Evolutionary conservation across 2,329 filamentous ascomycete species (phyloP).

Genomic region (Lecanoromycetidae sp.): DNA sequence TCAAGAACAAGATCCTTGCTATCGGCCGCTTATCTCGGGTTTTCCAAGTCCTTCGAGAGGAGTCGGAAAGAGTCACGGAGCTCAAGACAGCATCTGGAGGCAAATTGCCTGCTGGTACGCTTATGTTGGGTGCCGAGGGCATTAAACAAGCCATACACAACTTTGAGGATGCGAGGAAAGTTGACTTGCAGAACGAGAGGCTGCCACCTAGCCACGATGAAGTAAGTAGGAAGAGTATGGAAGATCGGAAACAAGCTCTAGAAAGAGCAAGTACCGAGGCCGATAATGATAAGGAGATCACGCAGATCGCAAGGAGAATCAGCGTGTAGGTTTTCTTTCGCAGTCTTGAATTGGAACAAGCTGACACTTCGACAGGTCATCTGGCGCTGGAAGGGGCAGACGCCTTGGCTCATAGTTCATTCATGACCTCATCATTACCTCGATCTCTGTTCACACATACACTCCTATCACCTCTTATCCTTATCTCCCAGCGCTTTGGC

Average conservation of each 20-base stretch:
- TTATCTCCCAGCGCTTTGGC: background rate
- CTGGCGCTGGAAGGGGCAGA: slow-evolving; percentile 25
- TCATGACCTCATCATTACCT: background rate
- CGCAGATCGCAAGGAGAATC: slow-evolving; percentile 76
- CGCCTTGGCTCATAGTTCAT: slow-evolving; percentile 1
- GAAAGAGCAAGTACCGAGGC: slow-evolving; percentile 79
- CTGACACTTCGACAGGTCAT: slow-evolving; percentile 27
- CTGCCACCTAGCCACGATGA: slow-evolving; percentile 88
- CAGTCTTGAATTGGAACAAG: too few relatives aligned
- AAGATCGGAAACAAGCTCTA: slow-evolving; percentile 68
- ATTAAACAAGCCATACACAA: slow-evolving; percentile 97
- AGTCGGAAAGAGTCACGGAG: slow-evolving; percentile 92
- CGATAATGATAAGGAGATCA: slow-evolving; percentile 79
- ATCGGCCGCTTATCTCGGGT: slow-evolving; percentile 94
- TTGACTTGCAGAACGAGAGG: slow-evolving; percentile 92
- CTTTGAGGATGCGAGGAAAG: slow-evolving; percentile 93
- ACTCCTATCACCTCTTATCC: background rate
- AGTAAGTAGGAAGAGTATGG: slow-evolving; percentile 69
- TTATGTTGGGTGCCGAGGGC: slow-evolving; percentile 95
- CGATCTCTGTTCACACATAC: background rate
- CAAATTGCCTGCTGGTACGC: slow-evolving; percentile 80
- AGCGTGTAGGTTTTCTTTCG: slow-evolving; percentile 82
- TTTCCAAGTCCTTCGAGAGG: slow-evolving; percentile 95
- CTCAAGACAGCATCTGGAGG: slow-evolving; percentile 94
- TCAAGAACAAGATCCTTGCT: slow-evolving; percentile 99